Base-by-base conservation (phyloP, 78 protist genomes). In the Chrysochromulina tobinii region DNA sequence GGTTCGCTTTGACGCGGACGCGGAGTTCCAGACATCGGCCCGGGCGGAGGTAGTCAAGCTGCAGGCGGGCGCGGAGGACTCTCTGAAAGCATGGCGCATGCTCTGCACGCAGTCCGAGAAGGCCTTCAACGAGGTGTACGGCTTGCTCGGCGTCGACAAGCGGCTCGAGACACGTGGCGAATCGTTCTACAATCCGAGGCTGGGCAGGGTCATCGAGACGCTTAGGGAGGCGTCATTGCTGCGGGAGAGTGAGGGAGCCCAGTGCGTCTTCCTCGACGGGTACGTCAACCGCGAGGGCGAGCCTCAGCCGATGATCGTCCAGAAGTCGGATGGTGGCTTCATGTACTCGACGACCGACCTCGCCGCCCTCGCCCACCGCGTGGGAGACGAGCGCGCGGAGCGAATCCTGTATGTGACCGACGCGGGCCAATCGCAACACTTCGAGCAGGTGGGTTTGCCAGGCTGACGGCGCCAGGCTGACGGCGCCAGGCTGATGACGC, bases 331-430 rank as follows among this genome's bases (percentile, higher is more conserved):
- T 89, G 99, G 99, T 7, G 98, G 97, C 3, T 96, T 85, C 95
- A 87, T 96, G 68, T 97, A 97, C 92, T 96, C 96, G 81, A 95
- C 99, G 2, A 95, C 97, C 12, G 99, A 97, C 91, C 81, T 97
- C 1, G 98, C 99, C 0, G 97, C 98, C 20, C 85, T 96, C 23
- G 53, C 75, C 53, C 94, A 95, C 93, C 94, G 99, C 53, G 67
- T 93, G 14, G 23, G 54, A n/a, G 89, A 12, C 64, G 90, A 83
- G 67, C 89, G 94, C 89, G 95, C 94, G 15, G 90, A 92, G 84
- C 93, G 98, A 93, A 27, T 95, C 61, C 58, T 98, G 61, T 93
- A 95, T 87, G 96, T 97, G n/a, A 96, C 96, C 6, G 99, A 98
- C 79, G 84, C 87, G 50, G 97, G 98, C 21, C 99, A 98, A 89